phyloP scores from a whole-genome alignment of 2,329 filamentous ascomycete species.

The Stromatinia cepivora region DNA sequence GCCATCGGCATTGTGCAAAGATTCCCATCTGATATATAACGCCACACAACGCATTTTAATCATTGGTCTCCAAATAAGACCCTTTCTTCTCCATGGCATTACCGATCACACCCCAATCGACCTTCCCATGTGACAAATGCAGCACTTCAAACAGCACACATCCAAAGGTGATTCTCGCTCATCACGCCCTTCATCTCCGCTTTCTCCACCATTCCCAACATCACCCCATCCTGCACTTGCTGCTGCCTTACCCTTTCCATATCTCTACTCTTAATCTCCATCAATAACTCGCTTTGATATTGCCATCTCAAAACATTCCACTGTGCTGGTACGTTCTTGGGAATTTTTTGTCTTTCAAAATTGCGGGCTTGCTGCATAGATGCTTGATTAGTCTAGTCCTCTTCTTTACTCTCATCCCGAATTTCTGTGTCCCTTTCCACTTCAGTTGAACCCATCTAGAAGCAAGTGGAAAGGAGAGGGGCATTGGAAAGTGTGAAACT shows the following conservation, averaged over 20 bases:
- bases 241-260: background rate
- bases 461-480: too few species aligned
- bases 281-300: slow-evolving; percentile 18
- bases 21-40: background rate
- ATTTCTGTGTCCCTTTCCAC: too few species aligned
- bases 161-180: slow-evolving; percentile 12
- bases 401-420: background rate
- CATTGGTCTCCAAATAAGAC: background rate
- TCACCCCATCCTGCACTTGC: background rate
- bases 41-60: background rate
- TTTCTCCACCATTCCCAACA: background rate
- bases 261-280: slow-evolving; percentile 17
- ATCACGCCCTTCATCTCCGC: background rate
- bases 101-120: background rate
- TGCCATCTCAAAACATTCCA: slow-evolving; percentile 22
- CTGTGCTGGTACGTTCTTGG: slow-evolving; percentile 17
- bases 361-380: slow-evolving; percentile 7
- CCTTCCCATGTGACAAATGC: background rate
- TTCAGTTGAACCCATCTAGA: background rate
- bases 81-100: background rate
- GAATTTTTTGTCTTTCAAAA: slow-evolving; percentile 21
- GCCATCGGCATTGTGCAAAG: background rate
- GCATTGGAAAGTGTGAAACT: background rate
- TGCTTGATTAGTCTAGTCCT: background rate
- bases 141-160: slow-evolving; percentile 13